Evolutionary conservation across 225 moss, liverwort and hornwort genomes (phyloP), one percentile per base, ranked within the genome.

Genomic region (Physcomitrium patens): DNA sequence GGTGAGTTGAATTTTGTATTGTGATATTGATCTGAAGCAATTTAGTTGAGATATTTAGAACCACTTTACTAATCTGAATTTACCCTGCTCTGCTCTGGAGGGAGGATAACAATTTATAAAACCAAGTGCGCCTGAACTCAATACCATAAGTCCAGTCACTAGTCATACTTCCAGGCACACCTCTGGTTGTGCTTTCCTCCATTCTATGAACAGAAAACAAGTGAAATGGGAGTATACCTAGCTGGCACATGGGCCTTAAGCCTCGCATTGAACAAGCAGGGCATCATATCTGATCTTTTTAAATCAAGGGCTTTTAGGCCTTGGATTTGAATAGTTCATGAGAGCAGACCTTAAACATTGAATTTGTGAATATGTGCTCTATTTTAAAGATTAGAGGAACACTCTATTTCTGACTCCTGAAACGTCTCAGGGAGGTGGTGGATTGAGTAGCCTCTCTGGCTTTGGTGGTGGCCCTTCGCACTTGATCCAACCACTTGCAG

Each of bases 381-480:
- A 69, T 68, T 76, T 76, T 82, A 65, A 83, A 83, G 77, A 67
- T 62, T 74, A 87, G 79, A 82, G 48, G 76, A 84, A 60, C 74
- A 72, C 74, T 74, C 70, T 60, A 79, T 68, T 84, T 81, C 84
- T 87, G 81, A 87, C 87, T 82, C 84, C 81, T 87, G 81, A 87
- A 82, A 77, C 74, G 74, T 82, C 85, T 82, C 91, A 96, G 95
- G 95, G 95, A 72, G 93, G 94, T 86, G 97, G 91, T 75, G 96
- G 94, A 85, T 92, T 94, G 79, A 91, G 92, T 76, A 91, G 90
- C 85, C 82, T 94, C 28, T 92, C 97, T 74, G 94, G 92, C 79
- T 97, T 90, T 83, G 94, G 97, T 85, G 94, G 91, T 86, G 97
- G 90, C 83, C 92, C 94, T 77, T 93, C 92, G 78, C 97, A 97